Evolutionary conservation across 2,329 filamentous ascomycete genomes (phyloP).

Genomic region (Dothistroma septosporum): DNA sequence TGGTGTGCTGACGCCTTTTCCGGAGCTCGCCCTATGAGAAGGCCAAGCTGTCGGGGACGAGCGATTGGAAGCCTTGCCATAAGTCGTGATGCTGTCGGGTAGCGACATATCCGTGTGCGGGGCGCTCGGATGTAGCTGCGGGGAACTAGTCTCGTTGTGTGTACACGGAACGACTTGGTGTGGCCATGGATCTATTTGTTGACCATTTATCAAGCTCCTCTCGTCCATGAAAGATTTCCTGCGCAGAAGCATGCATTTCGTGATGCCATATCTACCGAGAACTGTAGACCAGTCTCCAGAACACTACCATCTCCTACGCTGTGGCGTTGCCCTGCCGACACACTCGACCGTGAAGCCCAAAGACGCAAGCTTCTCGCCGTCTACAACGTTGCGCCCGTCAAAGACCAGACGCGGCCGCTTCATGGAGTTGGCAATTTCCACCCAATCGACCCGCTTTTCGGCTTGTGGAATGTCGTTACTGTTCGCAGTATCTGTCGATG

Average conservation of each 20-base stretch:
- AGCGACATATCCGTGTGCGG: not conserved
- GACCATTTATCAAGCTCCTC: too few species aligned
- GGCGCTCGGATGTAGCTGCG: too few species aligned
- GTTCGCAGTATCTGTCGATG: slow-evolving; percentile 5
- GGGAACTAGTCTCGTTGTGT: too few species aligned
- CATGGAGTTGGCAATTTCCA: slow-evolving; percentile 32
- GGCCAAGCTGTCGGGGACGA: not conserved
- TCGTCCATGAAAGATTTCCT: too few species aligned
- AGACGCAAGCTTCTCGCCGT: slow-evolving; percentile 28
- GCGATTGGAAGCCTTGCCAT: not conserved
- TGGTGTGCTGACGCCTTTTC: not conserved
- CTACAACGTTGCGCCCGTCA: slow-evolving; percentile 37
- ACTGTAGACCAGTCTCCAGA: not conserved
- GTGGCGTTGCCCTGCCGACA: slow-evolving; percentile 31
- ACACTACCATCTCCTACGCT: slow-evolving; percentile 14
- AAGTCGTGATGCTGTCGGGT: not conserved
- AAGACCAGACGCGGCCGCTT: slow-evolving; percentile 35
- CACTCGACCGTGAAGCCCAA: slow-evolving; percentile 37
- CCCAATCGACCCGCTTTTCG: slow-evolving; percentile 33
- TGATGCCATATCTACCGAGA: not conserved
- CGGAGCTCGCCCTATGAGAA: not conserved
- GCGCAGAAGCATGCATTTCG: not conserved
- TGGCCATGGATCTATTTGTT: too few species aligned
- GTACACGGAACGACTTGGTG: too few species aligned
- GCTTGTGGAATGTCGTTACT: not conserved